Conservation (phyloP, 495 filamentous ascomycete genomes). For the Annulohypoxylon nitens region DNA sequence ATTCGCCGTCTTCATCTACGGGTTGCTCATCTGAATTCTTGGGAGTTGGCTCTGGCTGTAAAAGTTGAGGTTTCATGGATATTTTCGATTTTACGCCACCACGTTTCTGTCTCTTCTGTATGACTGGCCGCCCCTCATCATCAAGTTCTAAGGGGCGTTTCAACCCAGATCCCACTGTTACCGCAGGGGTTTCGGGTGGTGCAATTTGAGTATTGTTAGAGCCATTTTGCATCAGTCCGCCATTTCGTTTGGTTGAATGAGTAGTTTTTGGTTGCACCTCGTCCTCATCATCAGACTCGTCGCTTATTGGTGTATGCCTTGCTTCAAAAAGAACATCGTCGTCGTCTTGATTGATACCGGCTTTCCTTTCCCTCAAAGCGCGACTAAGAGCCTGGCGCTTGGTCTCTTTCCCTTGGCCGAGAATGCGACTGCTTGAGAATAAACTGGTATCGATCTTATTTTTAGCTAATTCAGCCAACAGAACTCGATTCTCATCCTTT, state of each 20-base stretch:
- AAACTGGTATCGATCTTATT: constrained; percentile 84
- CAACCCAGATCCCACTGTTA: constrained; percentile 77
- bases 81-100: constrained; percentile 65
- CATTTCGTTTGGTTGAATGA: neutral
- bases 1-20: constrained; percentile 52
- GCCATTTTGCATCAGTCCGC: neutral
- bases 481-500: constrained; percentile 90
- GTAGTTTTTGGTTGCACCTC: constrained; percentile 27
- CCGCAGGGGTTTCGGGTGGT: constrained; percentile 29
- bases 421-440: constrained; percentile 78
- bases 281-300: constrained; percentile 53
- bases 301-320: constrained; percentile 42
- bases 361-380: constrained; percentile 68
- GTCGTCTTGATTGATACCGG: constrained; percentile 64
- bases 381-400: constrained; percentile 75
- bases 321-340: constrained; percentile 55
- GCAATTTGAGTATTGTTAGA: neutral
- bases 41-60: constrained; percentile 63
- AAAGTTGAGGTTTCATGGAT: constrained; percentile 48
- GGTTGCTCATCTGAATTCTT: constrained; percentile 53
- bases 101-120: constrained; percentile 75
- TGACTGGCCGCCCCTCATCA: constrained; percentile 79
- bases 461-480: constrained; percentile 84
- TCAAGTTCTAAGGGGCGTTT: constrained; percentile 88
- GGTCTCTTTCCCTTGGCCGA: constrained; percentile 75